Conservation (phyloP, 805 yeast genomes). For the Candida germanica region DNA sequence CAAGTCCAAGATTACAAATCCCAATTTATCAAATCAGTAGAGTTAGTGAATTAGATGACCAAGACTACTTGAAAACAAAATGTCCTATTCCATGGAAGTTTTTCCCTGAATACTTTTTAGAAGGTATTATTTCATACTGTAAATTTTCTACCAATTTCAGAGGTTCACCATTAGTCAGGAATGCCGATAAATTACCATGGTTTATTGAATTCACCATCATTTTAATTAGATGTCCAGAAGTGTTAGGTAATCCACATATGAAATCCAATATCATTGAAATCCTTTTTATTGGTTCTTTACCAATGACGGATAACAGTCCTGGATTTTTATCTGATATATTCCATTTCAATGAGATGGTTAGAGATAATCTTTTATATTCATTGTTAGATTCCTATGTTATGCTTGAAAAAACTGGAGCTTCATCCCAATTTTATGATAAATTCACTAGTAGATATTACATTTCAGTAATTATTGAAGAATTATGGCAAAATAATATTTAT, state of each 20-base stretch:
- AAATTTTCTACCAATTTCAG: conserved; percentile 56
- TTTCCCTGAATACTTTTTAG: conserved; percentile 82
- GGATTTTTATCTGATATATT: conserved; percentile 74
- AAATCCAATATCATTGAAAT: conserved; percentile 82
- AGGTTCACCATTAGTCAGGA: conserved; percentile 55
- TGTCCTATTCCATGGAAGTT: conserved; percentile 77
- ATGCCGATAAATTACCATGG: conserved; percentile 48
- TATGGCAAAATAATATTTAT: conserved; percentile 76
- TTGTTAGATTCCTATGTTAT: conserved; percentile 87
- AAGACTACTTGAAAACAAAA: conserved; percentile 61
- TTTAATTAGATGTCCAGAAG: conserved; percentile 78
- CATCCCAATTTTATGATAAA: conserved; percentile 93
- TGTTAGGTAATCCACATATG: conserved; percentile 89
- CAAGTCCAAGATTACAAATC: conserved; percentile 46
- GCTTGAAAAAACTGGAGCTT: conserved; percentile 94
- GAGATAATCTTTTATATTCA: conserved; percentile 70
- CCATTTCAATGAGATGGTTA: conserved; percentile 59
- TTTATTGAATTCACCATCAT: conserved; percentile 72
- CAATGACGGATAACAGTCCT: conserved; percentile 51
- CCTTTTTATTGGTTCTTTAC: conserved; percentile 69
- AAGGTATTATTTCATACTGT: conserved; percentile 73
- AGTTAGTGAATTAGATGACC: conserved; percentile 69
- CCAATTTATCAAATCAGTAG: conserved; percentile 56
- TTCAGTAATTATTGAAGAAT: conserved; percentile 73
- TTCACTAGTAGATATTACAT: conserved; percentile 88